Percentiles rank a stretch among this genome's conserved stretches.
Conservation (phyloP, 108 stramenopile genomes). For the Skeletonema costatum region DNA sequence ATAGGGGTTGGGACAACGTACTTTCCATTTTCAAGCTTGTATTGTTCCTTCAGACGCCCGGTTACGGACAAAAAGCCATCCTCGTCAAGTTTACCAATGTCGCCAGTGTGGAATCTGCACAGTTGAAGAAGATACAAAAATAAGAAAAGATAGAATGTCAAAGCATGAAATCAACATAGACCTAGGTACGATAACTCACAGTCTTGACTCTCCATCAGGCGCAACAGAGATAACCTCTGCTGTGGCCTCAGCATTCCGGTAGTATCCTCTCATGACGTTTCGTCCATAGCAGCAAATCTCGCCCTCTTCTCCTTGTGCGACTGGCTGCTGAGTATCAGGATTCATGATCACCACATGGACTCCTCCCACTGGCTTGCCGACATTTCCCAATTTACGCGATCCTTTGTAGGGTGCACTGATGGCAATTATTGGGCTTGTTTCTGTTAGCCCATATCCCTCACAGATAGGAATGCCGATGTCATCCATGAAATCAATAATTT, state of each 20-base stretch:
- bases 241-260: conserved; percentile 90
- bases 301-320: conserved; percentile 82
- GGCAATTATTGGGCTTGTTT: conserved; percentile 77
- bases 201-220: conserved; percentile 81
- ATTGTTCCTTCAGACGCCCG: conserved; percentile 91
- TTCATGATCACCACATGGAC: conserved; percentile 64
- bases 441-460: conserved; percentile 89
- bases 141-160: conserved; percentile 12
- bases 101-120: conserved; percentile 88
- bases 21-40: conserved; percentile 98
- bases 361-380: conserved; percentile 67
- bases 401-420: conserved; percentile 52
- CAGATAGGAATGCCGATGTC: conserved; percentile 90
- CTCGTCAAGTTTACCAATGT: conserved; percentile 71
- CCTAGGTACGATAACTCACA: conserved; percentile 64
- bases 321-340: conserved; percentile 54
- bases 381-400: conserved; percentile 53
- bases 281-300: conserved; percentile 91
- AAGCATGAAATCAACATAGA: not conserved
- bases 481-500: conserved; percentile 95
- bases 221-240: conserved; percentile 88
- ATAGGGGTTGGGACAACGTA: conserved; percentile 95
- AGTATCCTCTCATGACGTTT: conserved; percentile 95
- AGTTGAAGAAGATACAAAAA: not conserved
- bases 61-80: conserved; percentile 81